Conservation (phyloP, 2,329 filamentous ascomycete genomes). For the Trichothecium sympodiale region DNA sequence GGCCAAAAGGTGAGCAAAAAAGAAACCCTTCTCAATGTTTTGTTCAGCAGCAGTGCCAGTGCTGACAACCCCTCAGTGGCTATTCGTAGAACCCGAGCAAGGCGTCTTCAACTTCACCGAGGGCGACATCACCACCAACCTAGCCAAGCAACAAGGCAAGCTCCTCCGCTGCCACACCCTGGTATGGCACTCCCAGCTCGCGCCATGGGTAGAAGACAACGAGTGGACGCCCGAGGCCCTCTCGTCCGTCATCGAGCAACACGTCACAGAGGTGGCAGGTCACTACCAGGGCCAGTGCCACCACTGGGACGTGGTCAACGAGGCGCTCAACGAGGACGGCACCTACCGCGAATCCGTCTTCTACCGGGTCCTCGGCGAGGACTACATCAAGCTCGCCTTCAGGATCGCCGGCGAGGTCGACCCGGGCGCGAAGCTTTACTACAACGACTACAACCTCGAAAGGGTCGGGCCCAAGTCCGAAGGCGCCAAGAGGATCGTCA, state of each 20-base stretch:
- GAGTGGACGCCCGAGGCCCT: constrained; percentile 49
- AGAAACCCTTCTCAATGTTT: no score
- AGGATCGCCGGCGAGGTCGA: constrained; percentile 33
- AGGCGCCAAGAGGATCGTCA: constrained; percentile 21
- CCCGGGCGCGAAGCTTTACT: constrained; percentile 41
- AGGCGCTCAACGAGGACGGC: constrained; percentile 47
- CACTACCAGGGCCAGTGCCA: constrained; percentile 51
- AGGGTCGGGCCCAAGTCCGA: constrained; percentile 22
- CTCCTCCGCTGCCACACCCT: constrained; percentile 49
- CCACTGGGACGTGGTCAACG: constrained; percentile 57
- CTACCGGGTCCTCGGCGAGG: constrained; percentile 36
- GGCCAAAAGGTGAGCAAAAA: constrained; percentile 33
- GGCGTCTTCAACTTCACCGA: constrained; percentile 50
- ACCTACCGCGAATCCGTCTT: constrained; percentile 35
- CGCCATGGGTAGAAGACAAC: constrained; percentile 15
- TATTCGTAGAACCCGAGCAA: constrained; percentile 46
- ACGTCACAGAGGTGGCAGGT: constrained; percentile 46
- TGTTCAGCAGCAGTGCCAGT: no score
- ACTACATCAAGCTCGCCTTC: constrained; percentile 44
- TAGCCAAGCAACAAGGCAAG: constrained; percentile 29
- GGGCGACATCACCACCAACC: constrained; percentile 37
- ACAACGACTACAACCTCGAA: constrained; percentile 51
- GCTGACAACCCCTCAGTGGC: constrained; percentile 27
- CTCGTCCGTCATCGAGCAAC: constrained; percentile 35
- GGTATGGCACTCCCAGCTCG: constrained; percentile 32